Evolutionary conservation across 306 rosid species (phyloP).

Genomic region (Prunus dulcis): DNA sequence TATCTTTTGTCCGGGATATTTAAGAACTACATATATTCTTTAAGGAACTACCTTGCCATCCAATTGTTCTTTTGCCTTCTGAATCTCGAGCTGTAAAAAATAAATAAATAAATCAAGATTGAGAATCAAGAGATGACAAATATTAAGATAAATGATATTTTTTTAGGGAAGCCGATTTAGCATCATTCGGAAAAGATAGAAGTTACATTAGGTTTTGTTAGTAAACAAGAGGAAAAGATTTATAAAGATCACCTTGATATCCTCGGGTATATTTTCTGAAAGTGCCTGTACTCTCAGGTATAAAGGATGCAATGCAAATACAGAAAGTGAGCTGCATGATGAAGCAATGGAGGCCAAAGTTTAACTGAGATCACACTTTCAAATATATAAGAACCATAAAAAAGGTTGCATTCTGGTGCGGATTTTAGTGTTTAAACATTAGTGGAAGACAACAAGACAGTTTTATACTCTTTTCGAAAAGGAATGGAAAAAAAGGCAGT

Average conservation of each 20-base stretch:
- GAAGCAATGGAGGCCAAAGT: constrained; percentile 13
- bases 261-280: constrained; percentile 67
- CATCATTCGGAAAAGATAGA: constrained; percentile 1
- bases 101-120: neutral
- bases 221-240: constrained; percentile 4
- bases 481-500: neutral
- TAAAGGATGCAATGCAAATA: constrained; percentile 90
- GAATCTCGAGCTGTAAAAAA: constrained; percentile 65
- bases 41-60: constrained; percentile 69
- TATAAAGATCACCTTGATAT: constrained; percentile 57
- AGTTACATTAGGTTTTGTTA: neutral
- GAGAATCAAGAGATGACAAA: neutral
- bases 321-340: constrained; percentile 86
- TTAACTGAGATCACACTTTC: constrained; percentile 11
- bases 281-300: constrained; percentile 91
- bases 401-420: neutral
- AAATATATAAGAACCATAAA: neutral
- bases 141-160: neutral
- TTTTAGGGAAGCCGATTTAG: constrained; percentile 6
- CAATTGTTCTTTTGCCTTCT: constrained; percentile 62
- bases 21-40: constrained; percentile 16
- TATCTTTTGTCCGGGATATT: constrained; percentile 6
- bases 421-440: neutral
- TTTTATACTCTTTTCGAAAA: neutral
- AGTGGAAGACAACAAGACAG: neutral